Conservation (phyloP, 768 basidiomycete genomes). For the Phanerochaete sordida region DNA sequence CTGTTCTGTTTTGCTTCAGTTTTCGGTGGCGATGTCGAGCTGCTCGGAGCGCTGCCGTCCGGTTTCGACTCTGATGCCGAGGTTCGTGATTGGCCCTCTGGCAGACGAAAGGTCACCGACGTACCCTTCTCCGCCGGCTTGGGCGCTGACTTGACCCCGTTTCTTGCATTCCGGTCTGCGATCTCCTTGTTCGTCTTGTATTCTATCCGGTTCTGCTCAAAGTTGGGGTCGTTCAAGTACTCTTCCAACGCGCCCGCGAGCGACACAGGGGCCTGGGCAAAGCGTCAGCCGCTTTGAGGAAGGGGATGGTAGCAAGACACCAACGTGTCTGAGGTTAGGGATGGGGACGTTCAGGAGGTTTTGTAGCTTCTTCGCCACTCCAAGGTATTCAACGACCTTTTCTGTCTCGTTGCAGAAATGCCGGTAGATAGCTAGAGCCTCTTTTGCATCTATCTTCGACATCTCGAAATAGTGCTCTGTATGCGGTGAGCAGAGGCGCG, state of each 20-base stretch:
- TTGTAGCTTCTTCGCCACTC: conserved; percentile 88
- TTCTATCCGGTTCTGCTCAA: conserved; percentile 91
- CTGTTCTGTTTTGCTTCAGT: conserved; percentile 29
- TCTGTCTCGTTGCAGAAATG: conserved; percentile 95
- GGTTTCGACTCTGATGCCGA: background rate
- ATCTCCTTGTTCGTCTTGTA: conserved; percentile 80
- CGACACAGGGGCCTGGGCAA: conserved; percentile 80
- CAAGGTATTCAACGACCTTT: conserved; percentile 86
- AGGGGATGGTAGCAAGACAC: conserved; percentile 19
- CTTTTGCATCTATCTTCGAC: conserved; percentile 88
- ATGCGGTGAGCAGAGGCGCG: background rate
- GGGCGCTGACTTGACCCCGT: conserved; percentile 19
- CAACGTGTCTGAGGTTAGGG: conserved; percentile 87
- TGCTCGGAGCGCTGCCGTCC: conserved; percentile 19
- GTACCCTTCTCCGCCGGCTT: conserved; percentile 29
- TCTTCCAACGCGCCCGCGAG: conserved; percentile 93
- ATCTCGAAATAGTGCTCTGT: conserved; percentile 97
- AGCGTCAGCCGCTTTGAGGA: background rate
- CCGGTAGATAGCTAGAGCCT: conserved; percentile 85
- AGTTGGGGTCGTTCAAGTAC: conserved; percentile 94
- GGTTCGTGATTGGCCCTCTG: background rate
- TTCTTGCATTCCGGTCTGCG: conserved; percentile 41
- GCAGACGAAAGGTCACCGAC: conserved; percentile 10
- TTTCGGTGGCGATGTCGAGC: conserved; percentile 20
- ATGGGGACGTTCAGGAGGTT: conserved; percentile 92